Evolutionary conservation across 352 stramenopile species (phyloP).

Genomic region (Phytophthora macrochlamydospora): DNA sequence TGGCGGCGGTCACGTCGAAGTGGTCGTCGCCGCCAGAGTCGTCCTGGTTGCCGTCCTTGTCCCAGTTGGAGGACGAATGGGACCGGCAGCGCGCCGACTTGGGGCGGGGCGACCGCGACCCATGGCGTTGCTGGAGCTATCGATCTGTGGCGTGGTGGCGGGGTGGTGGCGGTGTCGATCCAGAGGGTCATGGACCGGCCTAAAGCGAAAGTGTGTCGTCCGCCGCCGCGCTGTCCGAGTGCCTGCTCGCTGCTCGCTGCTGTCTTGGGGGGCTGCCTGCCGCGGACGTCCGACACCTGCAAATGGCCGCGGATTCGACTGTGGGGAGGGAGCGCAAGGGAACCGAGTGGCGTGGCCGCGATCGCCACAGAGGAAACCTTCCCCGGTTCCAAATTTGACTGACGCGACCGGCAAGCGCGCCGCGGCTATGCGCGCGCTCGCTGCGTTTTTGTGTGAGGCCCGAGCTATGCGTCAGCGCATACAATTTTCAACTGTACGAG

Average conservation of each 20-base stretch:
- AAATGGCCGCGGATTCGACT: slow-evolving; percentile 41
- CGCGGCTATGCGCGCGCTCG: slow-evolving; percentile 7
- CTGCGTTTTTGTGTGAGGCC: slow-evolving; percentile 9
- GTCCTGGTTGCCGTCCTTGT: slow-evolving; percentile 53
- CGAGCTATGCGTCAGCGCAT: neutral
- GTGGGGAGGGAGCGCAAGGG: slow-evolving; percentile 26
- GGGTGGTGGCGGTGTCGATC: slow-evolving; percentile 19
- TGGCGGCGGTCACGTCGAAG: slow-evolving; percentile 46
- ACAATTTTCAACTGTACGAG: neutral
- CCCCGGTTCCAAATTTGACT: slow-evolving; percentile 18
- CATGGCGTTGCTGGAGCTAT: slow-evolving; percentile 8
- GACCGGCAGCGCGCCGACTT: slow-evolving; percentile 50
- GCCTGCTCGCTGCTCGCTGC: neutral
- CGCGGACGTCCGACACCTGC: slow-evolving; percentile 4
- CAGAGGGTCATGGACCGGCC: slow-evolving; percentile 59
- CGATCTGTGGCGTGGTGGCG: too few relatives aligned
- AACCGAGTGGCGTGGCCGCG: slow-evolving; percentile 23
- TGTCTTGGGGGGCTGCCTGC: neutral
- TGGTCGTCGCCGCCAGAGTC: slow-evolving; percentile 40
- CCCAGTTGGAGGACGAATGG: slow-evolving; percentile 65
- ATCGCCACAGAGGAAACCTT: too few relatives aligned
- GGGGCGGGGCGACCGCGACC: slow-evolving; percentile 19
- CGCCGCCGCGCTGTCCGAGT: neutral
- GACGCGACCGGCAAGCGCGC: slow-evolving; percentile 11
- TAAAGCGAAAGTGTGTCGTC: slow-evolving; percentile 1